phyloP scores from a whole-genome alignment of 768 basidiomycete genomes.

The Lactifluus volemus region DNA sequence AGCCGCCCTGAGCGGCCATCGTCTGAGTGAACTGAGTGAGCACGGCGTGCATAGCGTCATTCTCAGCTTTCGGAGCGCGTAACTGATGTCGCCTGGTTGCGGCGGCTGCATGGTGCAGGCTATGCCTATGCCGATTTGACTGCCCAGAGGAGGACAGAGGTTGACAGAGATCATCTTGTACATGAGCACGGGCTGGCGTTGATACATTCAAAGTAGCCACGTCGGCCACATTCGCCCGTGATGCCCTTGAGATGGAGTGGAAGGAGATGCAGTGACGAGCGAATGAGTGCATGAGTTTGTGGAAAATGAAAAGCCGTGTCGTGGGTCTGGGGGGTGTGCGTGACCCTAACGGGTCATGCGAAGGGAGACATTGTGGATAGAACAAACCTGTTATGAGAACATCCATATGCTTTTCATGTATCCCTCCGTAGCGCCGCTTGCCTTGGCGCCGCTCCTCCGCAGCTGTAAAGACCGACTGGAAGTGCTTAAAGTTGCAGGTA shows the following conservation, averaged over 20 bases:
- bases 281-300: no score
- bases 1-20: constrained; percentile 50
- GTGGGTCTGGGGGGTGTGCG: no score
- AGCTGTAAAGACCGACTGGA: constrained; percentile 34
- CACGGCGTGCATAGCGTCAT: constrained; percentile 65
- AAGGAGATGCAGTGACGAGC: no score
- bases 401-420: constrained; percentile 22
- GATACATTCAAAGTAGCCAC: no score
- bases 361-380: no score
- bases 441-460: constrained; percentile 37
- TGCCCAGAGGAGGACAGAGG: constrained; percentile 82
- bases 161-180: constrained; percentile 55
- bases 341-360: no score
- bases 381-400: no score
- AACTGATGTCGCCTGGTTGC: constrained; percentile 61
- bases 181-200: no score
- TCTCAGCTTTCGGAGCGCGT: constrained; percentile 76
- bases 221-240: no score
- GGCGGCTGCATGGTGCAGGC: constrained; percentile 91
- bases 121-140: constrained; percentile 92
- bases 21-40: constrained; percentile 58
- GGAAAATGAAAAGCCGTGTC: no score
- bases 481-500: constrained; percentile 54
- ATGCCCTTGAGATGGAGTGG: no score
- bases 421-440: constrained; percentile 43